Conservation (phyloP, 2,329 filamentous ascomycete species). For the Clonostachys solani region DNA sequence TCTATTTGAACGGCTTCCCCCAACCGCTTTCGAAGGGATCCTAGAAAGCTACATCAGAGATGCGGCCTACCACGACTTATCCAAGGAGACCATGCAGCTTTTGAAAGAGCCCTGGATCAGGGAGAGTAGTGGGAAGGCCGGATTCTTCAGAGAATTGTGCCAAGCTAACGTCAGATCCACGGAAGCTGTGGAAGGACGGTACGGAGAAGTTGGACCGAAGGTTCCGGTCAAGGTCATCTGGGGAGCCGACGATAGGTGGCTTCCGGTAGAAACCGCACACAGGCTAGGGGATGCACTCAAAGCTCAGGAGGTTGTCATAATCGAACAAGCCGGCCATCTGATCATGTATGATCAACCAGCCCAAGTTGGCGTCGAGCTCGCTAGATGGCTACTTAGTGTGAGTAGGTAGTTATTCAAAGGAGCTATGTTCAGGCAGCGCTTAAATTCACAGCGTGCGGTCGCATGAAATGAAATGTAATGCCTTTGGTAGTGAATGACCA, state of each 20-base stretch:
- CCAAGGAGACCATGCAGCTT: constrained; percentile 22
- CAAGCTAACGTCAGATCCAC: constrained; percentile 15
- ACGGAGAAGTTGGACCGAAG: constrained; percentile 23
- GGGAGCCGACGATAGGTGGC: constrained; percentile 37
- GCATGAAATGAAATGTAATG: no score
- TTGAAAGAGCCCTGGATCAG: constrained; percentile 28
- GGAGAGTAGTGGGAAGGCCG: constrained; percentile 15
- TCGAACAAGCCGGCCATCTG: constrained; percentile 32
- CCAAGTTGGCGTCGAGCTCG: constrained; percentile 29
- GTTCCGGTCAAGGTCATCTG: constrained; percentile 35
- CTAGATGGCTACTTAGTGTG: constrained; percentile 17
- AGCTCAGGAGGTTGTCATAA: constrained; percentile 23
- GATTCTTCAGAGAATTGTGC: constrained; percentile 33
- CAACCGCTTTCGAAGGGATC: constrained; percentile 27
- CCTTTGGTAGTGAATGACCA: no score
- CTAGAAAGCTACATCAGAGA: constrained; percentile 31
- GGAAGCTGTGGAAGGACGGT: constrained; percentile 26
- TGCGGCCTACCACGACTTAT: constrained; percentile 22
- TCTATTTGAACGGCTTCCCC: constrained; percentile 26
- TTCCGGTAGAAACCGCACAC: constrained; percentile 28
- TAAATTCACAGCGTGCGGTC: neutral
- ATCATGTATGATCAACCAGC: constrained; percentile 36
- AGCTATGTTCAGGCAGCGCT: neutral
- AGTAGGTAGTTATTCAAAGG: neutral
- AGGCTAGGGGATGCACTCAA: constrained; percentile 17